Percentiles rank a stretch among this genome's conserved stretches.
phyloP scores from a whole-genome alignment of 352 stramenopile genomes.

The Pythium inflatum region DNA sequence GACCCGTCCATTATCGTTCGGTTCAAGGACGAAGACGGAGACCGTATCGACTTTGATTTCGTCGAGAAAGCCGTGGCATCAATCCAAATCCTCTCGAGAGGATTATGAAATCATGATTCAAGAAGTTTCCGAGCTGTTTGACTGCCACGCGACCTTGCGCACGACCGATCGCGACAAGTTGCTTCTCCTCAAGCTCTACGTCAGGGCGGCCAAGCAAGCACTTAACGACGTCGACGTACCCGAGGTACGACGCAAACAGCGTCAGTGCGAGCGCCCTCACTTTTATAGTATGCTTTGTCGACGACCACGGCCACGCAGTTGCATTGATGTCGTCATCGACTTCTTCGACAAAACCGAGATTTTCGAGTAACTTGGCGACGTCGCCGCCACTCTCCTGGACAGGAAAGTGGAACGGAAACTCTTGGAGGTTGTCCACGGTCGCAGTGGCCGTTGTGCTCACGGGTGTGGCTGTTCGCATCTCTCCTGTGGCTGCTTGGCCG shows the following conservation, averaged over 20 bases:
- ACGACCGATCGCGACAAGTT: constrained; percentile 17
- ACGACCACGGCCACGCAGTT: not conserved
- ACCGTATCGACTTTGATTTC: too few species aligned
- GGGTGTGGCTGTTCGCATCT: too few species aligned
- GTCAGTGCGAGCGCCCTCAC: constrained; percentile 31
- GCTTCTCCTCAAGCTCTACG: not conserved
- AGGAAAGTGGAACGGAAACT: constrained; percentile 21
- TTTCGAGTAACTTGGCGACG: not conserved
- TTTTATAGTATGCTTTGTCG: constrained; percentile 16
- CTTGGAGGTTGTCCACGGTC: not conserved
- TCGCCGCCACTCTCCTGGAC: constrained; percentile 11
- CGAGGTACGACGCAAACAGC: constrained; percentile 26
- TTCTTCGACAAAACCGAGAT: too few species aligned
- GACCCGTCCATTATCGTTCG: too few species aligned
- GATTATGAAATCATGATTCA: too few species aligned
- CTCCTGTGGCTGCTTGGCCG: too few species aligned
- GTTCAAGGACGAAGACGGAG: too few species aligned
- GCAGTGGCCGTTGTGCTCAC: not conserved
- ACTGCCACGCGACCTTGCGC: too few species aligned
- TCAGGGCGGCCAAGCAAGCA: constrained; percentile 28
- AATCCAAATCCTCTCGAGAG: too few species aligned
- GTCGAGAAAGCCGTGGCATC: too few species aligned
- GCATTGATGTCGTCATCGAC: constrained; percentile 19
- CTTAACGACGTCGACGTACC: constrained; percentile 38
- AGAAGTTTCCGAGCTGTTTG: too few species aligned